A percentile compares a stretch with the other conserved stretches of the same genome.
These are phyloP conservation scores for Macrocybe gigantea DNA, from an alignment of 768 basidiomycete genomes.

Conservation along the genomic window DNA sequence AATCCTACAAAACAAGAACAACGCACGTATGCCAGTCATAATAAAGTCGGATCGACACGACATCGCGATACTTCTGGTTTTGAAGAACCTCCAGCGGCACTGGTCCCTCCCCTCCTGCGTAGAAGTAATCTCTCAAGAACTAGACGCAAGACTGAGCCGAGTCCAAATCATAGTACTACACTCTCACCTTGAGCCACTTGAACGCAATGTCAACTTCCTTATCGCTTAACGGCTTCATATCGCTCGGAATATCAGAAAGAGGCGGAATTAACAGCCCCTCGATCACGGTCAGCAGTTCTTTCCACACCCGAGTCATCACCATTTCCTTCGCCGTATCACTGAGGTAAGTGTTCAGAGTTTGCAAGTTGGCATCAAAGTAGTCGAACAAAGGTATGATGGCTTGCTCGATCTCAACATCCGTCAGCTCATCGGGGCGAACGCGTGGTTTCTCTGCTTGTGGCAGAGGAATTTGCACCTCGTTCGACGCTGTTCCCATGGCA, in stretches of 20 bases:
- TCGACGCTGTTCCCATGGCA: slow-evolving; percentile 58
- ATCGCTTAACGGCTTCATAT: slow-evolving; percentile 88
- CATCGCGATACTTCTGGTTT: slow-evolving; percentile 92
- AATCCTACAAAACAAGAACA: background rate
- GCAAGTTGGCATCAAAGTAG: slow-evolving; percentile 91
- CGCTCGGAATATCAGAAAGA: slow-evolving; percentile 75
- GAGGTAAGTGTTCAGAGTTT: slow-evolving; percentile 84
- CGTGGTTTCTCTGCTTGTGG: slow-evolving; percentile 72
- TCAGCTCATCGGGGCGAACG: slow-evolving; percentile 72
- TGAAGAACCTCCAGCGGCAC: slow-evolving; percentile 82
- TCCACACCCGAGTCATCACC: slow-evolving; percentile 94
- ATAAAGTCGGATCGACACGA: slow-evolving; percentile 85
- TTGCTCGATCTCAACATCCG: slow-evolving; percentile 90
- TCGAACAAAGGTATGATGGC: slow-evolving; percentile 91
- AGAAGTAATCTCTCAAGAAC: slow-evolving; percentile 95
- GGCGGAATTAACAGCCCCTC: slow-evolving; percentile 90
- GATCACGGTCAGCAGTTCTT: slow-evolving; percentile 83
- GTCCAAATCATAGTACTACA: background rate
- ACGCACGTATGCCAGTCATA: slow-evolving; percentile 93
- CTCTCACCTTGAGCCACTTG: slow-evolving; percentile 86
- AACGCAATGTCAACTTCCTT: slow-evolving; percentile 99
- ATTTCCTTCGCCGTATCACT: slow-evolving; percentile 81
- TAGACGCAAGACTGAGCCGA: slow-evolving; percentile 21
- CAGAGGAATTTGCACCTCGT: slow-evolving; percentile 74
- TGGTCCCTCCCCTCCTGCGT: slow-evolving; percentile 89